These are phyloP conservation scores for Aaosphaeria pasadenensis DNA, from an alignment of 2,329 filamentous ascomycete genomes.

Conservation along the genomic window DNA sequence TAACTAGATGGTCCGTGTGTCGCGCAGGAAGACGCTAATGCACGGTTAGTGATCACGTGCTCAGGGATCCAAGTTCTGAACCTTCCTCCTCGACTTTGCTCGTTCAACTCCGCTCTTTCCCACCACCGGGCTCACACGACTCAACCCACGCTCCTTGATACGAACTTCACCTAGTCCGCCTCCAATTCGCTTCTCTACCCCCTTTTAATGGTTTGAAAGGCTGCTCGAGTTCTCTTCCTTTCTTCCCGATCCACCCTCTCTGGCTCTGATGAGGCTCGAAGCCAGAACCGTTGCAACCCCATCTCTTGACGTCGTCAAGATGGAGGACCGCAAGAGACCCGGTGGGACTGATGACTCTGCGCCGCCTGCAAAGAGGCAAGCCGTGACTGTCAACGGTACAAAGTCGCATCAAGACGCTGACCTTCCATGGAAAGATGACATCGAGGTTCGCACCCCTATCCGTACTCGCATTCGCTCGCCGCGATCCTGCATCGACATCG, in stretches of 20 bases:
- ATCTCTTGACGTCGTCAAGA: conserved; percentile 80
- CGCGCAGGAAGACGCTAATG: conserved; percentile 1
- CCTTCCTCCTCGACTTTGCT: conserved; percentile 12
- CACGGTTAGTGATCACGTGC: conserved; percentile 3
- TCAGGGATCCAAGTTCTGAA: conserved; percentile 3
- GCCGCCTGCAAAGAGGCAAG: conserved; percentile 88
- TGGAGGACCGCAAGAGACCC: conserved; percentile 99
- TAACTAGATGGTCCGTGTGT: background rate
- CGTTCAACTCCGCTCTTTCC: background rate
- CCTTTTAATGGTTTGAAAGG: conserved; percentile 19
- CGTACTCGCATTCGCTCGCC: conserved; percentile 11
- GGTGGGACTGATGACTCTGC: conserved; percentile 79
- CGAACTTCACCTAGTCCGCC: conserved; percentile 19
- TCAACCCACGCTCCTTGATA: conserved; percentile 8
- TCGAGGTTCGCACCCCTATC: conserved; percentile 63
- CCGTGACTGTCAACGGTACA: conserved; percentile 68
- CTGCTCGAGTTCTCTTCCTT: conserved; percentile 14
- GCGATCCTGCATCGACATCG: conserved; percentile 20
- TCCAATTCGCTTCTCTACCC: conserved; percentile 12
- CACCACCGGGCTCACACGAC: conserved; percentile 3
- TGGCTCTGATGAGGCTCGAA: conserved; percentile 81
- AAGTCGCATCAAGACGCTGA: conserved; percentile 64
- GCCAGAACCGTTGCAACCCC: conserved; percentile 70
- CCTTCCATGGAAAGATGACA: conserved; percentile 68
- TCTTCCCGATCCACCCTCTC: conserved; percentile 35